Conservation (phyloP, 192 early-diverging fungal genomes). For the Thoreauomyces humboldtii region DNA sequence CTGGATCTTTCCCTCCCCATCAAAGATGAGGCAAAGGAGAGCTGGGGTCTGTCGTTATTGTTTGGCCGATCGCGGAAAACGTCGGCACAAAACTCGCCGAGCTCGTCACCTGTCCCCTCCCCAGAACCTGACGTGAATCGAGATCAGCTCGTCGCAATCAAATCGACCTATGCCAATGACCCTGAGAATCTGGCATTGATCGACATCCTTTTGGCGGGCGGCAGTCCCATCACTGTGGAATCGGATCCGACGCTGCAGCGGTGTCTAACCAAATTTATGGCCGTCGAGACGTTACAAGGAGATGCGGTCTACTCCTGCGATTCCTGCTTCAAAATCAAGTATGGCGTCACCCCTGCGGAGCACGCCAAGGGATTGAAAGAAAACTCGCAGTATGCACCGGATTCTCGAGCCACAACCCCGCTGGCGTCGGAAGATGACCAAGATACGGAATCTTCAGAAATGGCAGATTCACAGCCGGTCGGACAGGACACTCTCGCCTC, state of each 20-base stretch:
- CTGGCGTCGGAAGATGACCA: too few relatives aligned
- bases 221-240: not conserved
- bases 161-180: not conserved
- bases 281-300: constrained; percentile 61
- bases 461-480: too few relatives aligned
- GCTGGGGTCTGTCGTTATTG: constrained; percentile 5
- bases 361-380: not conserved
- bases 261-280: constrained; percentile 48
- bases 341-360: constrained; percentile 21
- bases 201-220: constrained; percentile 15
- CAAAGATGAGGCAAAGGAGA: constrained; percentile 23
- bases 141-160: not conserved
- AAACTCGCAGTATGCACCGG: too few relatives aligned
- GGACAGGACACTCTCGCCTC: too few relatives aligned
- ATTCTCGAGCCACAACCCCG: too few relatives aligned
- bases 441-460: too few relatives aligned
- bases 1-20: constrained; percentile 62
- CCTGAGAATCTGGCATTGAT: constrained; percentile 9
- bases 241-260: constrained; percentile 12
- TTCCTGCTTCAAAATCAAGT: constrained; percentile 48
- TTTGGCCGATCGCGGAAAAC: constrained; percentile 1
- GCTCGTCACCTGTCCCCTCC: not conserved
- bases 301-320: constrained; percentile 64
- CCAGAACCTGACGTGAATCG: not conserved
- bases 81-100: too few relatives aligned